Base-by-base conservation (phyloP, 345 rosid species). In the Cardamine resedifolia region DNA sequence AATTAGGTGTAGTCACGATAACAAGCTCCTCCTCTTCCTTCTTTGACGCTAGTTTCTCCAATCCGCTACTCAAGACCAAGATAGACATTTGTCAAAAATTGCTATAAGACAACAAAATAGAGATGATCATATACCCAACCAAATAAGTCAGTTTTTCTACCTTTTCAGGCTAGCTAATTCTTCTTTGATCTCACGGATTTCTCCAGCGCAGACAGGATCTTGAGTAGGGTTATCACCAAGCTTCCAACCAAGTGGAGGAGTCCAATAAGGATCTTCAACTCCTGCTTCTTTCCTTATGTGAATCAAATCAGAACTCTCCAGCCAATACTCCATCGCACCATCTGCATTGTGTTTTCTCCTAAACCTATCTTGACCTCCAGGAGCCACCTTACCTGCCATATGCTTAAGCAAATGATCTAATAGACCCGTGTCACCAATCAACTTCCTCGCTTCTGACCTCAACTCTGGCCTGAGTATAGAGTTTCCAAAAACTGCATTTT, bases 241-340 rank as follows among this genome's bases (percentile, higher is more conserved):
- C 56, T 80, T 82, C 99, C 99, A 96, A 11, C 99, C 98, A 30
- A 91, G 87, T 7, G 97, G 92, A 19, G 99, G 99, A 43, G 82
- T 88, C 99, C 97, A 92, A 74, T 88, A 92, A 69, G 97, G 94
- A 77, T 96, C 99, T 58, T 86, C 74, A 12, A 96, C 88, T 33
- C 98, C 98, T 41, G 91, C 98, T 57, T 86, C 84, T 78, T 78
- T 85, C 79, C 99, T 87, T 26, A 92, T 43, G 28, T 83, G 77
- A 68, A 81, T 72, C 80, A 96, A 77, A 65, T 90, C 84, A 63
- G 97, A 86, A 30, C 83, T 83, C 84, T 96, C 98, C 71, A 92
- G 55, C 96, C 97, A 96, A 65, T 96, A 92, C 84, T 92, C 98
- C 97, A 96, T 90, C 20, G 95, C 98, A 0, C 98, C 99, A 55